Percentiles rank a stretch among this genome's conserved stretches.
Conservation (phyloP, 2,329 filamentous ascomycete genomes). For the Fusarium sororula region DNA sequence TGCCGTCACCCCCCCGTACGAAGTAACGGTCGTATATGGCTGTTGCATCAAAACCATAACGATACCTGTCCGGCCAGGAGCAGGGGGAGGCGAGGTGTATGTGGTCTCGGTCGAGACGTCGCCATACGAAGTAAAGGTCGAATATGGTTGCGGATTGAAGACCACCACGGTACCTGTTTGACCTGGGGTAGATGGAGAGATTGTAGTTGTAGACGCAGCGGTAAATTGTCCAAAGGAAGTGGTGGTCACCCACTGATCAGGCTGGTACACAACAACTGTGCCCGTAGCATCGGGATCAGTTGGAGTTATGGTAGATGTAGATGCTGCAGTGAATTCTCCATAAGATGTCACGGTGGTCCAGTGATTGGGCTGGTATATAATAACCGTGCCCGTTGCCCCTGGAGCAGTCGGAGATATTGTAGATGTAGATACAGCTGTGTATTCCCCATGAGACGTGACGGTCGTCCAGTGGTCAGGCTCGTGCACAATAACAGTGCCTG, state of each 20-base stretch:
- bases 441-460: fast-evolving
- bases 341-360: too few species aligned
- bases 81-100: neutral
- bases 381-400: neutral
- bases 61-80: neutral
- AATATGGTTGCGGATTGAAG: neutral
- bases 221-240: neutral
- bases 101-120: neutral
- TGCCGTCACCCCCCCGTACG: neutral
- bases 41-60: neutral
- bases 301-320: neutral
- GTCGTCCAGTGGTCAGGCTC: too few species aligned
- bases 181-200: fast-evolving
- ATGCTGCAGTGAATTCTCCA: neutral
- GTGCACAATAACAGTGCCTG: neutral
- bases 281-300: neutral
- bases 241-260: too few species aligned
- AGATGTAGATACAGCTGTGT: neutral
- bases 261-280: neutral
- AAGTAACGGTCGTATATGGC: neutral
- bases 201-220: neutral
- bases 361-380: too few species aligned
- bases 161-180: neutral
- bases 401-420: neutral
- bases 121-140: neutral